Conservation (phyloP, 1,139 yeast genomes). For the Kodamaea suecica region DNA sequence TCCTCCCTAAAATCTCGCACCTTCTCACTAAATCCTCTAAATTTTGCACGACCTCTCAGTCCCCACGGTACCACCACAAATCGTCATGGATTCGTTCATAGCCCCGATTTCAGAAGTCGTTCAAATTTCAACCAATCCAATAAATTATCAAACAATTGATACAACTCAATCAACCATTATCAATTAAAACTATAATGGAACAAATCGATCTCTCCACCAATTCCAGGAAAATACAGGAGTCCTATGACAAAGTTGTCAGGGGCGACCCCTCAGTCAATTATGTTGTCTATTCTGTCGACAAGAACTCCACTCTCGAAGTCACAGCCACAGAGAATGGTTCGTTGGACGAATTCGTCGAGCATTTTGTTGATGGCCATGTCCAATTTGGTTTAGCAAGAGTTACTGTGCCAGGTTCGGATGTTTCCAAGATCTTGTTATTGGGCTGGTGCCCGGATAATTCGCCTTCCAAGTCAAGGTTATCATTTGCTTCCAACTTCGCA, state of each 20-base stretch:
- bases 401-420: conserved; percentile 85
- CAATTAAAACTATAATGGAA: conserved; percentile 43
- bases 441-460: conserved; percentile 95
- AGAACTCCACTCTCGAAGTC: conserved; percentile 55
- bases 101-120: too few species aligned
- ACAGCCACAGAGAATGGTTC: conserved; percentile 59
- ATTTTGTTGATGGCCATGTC: conserved; percentile 83
- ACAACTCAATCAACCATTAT: too few species aligned
- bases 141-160: too few species aligned
- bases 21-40: too few species aligned
- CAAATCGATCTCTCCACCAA: conserved; percentile 56
- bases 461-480: conserved; percentile 69
- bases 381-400: conserved; percentile 91
- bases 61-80: too few species aligned
- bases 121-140: too few species aligned
- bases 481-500: conserved; percentile 74
- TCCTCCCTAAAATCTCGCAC: too few species aligned
- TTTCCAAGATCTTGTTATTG: conserved; percentile 73
- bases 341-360: conserved; percentile 72
- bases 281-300: conserved; percentile 63
- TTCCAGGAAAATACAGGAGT: conserved; percentile 57
- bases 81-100: too few species aligned
- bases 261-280: conserved; percentile 57
- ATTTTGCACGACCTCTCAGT: too few species aligned
- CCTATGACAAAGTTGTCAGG: conserved; percentile 61